These are phyloP conservation scores for Calycina herbarum DNA, from an alignment of 2,329 filamentous ascomycete species.

Conservation along the genomic window DNA sequence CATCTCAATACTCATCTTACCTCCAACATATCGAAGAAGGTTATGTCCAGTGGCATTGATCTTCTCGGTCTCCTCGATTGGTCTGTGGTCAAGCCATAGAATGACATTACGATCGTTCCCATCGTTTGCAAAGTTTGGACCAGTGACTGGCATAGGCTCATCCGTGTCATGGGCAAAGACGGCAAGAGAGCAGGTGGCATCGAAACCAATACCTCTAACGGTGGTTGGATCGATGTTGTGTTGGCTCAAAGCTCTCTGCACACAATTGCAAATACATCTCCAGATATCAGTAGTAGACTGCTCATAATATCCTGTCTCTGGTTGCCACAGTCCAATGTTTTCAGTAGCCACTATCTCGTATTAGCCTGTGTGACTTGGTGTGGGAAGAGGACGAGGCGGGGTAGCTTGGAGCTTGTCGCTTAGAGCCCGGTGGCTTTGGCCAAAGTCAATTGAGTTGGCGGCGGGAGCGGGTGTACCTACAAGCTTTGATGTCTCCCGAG, in stretches of 20 bases:
- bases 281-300: slow-evolving; percentile 98
- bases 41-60: slow-evolving; percentile 94
- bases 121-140: slow-evolving; percentile 77
- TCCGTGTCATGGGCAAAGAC: slow-evolving; percentile 89
- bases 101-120: slow-evolving; percentile 92
- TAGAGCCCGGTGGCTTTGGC: background rate
- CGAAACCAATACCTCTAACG: slow-evolving; percentile 91
- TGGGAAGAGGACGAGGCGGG: background rate
- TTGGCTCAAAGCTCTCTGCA: slow-evolving; percentile 78
- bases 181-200: slow-evolving; percentile 95
- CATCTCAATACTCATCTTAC: slow-evolving; percentile 99
- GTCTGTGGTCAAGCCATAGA: slow-evolving; percentile 94
- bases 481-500: slow-evolving; percentile 79
- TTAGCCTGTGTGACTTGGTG: slow-evolving; percentile 14
- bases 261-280: slow-evolving; percentile 87
- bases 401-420: slow-evolving; percentile 14
- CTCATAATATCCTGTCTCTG: slow-evolving; percentile 77
- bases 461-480: slow-evolving; percentile 23
- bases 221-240: slow-evolving; percentile 73
- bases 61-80: slow-evolving; percentile 84
- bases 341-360: slow-evolving; percentile 58
- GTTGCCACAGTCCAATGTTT: slow-evolving; percentile 79
- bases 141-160: slow-evolving; percentile 87
- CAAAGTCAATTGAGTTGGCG: background rate
- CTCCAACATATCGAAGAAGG: slow-evolving; percentile 91